Evolutionary conservation across 2,329 filamentous ascomycete species (phyloP), one percentile per base, ranked within the genome.

Genomic region (Diaporthe australafricana): DNA sequence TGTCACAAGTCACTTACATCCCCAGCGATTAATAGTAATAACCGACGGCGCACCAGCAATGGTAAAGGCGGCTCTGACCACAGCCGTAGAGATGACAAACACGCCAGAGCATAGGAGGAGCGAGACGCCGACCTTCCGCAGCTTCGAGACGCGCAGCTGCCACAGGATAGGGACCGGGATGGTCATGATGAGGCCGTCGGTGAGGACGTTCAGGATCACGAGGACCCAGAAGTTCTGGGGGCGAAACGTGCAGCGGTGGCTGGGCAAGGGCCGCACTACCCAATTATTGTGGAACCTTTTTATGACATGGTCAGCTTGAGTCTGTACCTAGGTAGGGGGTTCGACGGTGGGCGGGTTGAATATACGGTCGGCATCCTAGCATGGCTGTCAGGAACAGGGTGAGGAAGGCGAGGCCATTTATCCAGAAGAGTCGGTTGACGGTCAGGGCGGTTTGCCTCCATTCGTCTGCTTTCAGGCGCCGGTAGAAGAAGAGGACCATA

Each of bases 401-500:
- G 0, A 75, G 17, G 14, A 73, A 77, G 1, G 78, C 74, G 0
- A 75, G 2, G 1, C 73, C 76, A 22, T 72, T 76, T 22, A 78
- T 42, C 72, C 73, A 75, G 53, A 75, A 77, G 7, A 79, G 68
- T 20, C 52, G 55, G 0, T 48, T 38, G 12, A 77, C 67, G 0
- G 74, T 77, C 32, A 70, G 57, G 17, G 42, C 53, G 3, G 66
- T 70, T n/a, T 53, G 66, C n/a, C 56, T 35, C 66, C 70, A 72
- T 74, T 76, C 30, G 35, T 77, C 71, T 1, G 77, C 67, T 1
- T 77, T 78, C 2, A 79, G 68, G 8, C 78, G 76, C 22, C 74
- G 75, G 40, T 78, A 79, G 63, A 79, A 79, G 71, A 76, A 78
- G 3, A 79, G 66, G 0, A 78, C 76, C 8, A 73, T 75, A 48